Percentiles rank a stretch among this genome's conserved stretches.
Evolutionary conservation across 495 filamentous ascomycete genomes (phyloP).

Genomic region (Xylaria palmicola): DNA sequence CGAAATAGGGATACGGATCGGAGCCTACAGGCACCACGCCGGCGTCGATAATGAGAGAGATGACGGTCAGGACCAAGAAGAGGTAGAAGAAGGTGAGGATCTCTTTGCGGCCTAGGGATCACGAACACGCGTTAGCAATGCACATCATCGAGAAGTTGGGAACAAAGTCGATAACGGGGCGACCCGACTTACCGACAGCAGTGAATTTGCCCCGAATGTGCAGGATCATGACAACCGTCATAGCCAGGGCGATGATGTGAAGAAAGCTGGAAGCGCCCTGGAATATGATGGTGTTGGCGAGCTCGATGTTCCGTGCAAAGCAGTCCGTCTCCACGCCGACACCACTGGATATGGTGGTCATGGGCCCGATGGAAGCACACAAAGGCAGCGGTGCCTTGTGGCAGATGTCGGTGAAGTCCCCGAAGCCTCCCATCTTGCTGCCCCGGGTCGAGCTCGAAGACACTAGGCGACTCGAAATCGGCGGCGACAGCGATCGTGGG

Average conservation of each 20-base stretch:
- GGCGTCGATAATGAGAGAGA: slow-evolving; percentile 87
- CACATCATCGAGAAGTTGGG: slow-evolving; percentile 16
- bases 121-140: slow-evolving; percentile 17
- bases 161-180: no score
- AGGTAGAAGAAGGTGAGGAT: slow-evolving; percentile 98
- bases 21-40: slow-evolving; percentile 86
- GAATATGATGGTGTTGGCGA: slow-evolving; percentile 98
- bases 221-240: slow-evolving; percentile 95
- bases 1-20: slow-evolving; percentile 83
- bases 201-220: slow-evolving; percentile 98
- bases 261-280: slow-evolving; percentile 87
- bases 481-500: slow-evolving; percentile 14
- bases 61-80: slow-evolving; percentile 85
- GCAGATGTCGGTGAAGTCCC: slow-evolving; percentile 86
- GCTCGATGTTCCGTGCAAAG: slow-evolving; percentile 90
- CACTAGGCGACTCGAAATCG: neutral
- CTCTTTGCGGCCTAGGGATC: slow-evolving; percentile 82
- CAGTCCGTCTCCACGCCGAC: slow-evolving; percentile 85
- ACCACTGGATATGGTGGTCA: slow-evolving; percentile 60
- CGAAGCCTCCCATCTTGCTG: slow-evolving; percentile 72
- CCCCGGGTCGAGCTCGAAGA: neutral
- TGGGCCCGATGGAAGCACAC: slow-evolving; percentile 75
- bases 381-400: slow-evolving; percentile 79
- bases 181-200: slow-evolving; percentile 93
- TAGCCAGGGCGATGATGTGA: slow-evolving; percentile 86